These are phyloP conservation scores for Starmera dryadoides DNA, from an alignment of 805 yeast genomes.

Conservation along the genomic window DNA sequence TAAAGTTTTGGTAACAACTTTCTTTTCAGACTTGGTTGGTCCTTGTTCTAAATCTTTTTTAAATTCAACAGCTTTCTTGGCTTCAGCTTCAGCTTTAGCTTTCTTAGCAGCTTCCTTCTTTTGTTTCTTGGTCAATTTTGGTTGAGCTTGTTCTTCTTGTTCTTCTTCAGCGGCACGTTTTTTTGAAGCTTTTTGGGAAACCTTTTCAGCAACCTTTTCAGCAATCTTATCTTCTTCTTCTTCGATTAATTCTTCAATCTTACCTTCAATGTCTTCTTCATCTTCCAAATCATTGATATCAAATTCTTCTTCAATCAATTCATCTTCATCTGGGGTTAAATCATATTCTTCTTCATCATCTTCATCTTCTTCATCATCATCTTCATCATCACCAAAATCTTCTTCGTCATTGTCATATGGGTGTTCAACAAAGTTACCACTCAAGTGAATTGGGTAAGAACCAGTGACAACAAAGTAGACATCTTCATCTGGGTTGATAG, in stretches of 20 bases:
- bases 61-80: conserved; percentile 58
- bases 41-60: conserved; percentile 90
- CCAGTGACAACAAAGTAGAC: conserved; percentile 93
- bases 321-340: conserved; percentile 75
- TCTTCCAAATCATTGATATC: conserved; percentile 44
- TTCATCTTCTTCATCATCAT: conserved; percentile 34
- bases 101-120: conserved; percentile 21
- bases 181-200: conserved; percentile 16
- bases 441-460: conserved; percentile 84
- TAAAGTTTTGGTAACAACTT: conserved; percentile 68
- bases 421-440: conserved; percentile 95
- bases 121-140: conserved; percentile 15
- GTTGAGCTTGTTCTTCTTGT: conserved; percentile 22
- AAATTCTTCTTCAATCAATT: conserved; percentile 35
- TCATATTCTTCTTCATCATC: conserved; percentile 44
- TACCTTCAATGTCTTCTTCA: conserved; percentile 61
- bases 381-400: conserved; percentile 36
- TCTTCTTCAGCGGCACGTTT: conserved; percentile 26
- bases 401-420: conserved; percentile 73
- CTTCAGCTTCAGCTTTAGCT: conserved; percentile 19
- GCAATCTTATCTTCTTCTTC: conserved; percentile 41
- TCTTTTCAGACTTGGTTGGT: conserved; percentile 59
- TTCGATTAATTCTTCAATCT: conserved; percentile 68
- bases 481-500: conserved; percentile 90
- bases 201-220: conserved; percentile 6